Evolutionary conservation across 106 monocot species (phyloP).

Genomic region (Vanilla planifolia): DNA sequence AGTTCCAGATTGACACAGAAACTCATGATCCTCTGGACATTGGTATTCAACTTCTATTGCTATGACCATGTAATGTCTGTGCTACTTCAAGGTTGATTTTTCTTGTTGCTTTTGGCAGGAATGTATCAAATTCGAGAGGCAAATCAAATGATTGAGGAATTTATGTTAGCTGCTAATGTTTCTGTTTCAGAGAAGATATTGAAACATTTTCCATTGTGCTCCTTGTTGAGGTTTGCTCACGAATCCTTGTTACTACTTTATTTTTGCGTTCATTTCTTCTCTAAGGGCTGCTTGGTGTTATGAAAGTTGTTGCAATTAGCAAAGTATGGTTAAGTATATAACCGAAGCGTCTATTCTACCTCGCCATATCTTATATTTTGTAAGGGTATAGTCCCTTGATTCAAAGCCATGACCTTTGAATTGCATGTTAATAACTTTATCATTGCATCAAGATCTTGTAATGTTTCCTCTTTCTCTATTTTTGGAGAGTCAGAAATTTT

Average conservation of each 20-base stretch:
- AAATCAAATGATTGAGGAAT: conserved; percentile 99
- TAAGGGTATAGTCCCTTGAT: no score
- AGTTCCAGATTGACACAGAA: conserved; percentile 98
- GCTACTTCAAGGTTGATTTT: neutral
- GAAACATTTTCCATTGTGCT: conserved; percentile 78
- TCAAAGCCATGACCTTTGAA: no score
- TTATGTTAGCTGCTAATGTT: conserved; percentile 97
- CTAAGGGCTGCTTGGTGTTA: no score
- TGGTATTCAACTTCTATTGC: conserved; percentile 39
- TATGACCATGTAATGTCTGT: neutral
- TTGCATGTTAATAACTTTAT: no score
- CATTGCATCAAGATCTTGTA: no score
- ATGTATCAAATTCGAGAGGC: conserved; percentile 99
- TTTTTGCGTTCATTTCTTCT: no score
- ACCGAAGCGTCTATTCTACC: no score
- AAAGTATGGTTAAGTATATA: no score
- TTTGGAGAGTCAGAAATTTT: neutral
- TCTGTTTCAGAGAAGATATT: conserved; percentile 97
- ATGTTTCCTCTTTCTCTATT: neutral
- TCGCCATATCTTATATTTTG: no score
- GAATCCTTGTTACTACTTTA: neutral
- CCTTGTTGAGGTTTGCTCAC: conserved; percentile 62
- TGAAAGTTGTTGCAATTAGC: no score
- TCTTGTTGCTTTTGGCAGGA: conserved; percentile 34
- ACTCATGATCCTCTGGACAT: conserved; percentile 99